Evolutionary conservation across 306 rosid genomes (phyloP).

Genomic region (Mimosa pudica): DNA sequence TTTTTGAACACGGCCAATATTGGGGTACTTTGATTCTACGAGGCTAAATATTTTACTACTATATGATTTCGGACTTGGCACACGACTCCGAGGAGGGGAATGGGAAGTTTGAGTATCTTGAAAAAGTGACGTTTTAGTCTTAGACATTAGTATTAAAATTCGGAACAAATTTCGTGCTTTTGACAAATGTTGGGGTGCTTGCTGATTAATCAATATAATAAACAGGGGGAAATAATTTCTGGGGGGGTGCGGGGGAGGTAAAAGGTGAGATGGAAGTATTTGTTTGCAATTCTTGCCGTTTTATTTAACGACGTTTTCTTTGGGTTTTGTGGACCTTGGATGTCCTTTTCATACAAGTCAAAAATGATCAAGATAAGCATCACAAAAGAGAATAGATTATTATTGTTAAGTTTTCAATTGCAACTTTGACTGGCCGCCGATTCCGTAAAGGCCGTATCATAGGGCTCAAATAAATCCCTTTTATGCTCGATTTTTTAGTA

Average conservation of each 20-base stretch:
- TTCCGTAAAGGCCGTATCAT: conserved; percentile 53
- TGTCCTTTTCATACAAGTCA: neutral
- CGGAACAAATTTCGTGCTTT: too few species aligned
- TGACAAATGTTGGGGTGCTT: neutral
- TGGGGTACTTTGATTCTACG: too few species aligned
- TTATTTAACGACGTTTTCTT: neutral
- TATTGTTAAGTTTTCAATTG: neutral
- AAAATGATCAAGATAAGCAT: neutral
- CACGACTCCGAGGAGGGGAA: too few species aligned
- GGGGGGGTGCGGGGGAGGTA: neutral
- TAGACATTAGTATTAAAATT: too few species aligned
- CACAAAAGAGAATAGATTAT: neutral
- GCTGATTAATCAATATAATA: neutral
- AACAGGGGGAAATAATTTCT: neutral
- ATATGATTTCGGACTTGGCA: too few species aligned
- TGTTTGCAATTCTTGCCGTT: too few species aligned
- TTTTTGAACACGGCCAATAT: too few species aligned
- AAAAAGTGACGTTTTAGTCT: too few species aligned
- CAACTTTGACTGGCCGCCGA: conserved; percentile 36
- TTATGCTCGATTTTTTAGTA: neutral
- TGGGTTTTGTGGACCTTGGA: neutral
- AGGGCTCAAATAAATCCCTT: neutral
- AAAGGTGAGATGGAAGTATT: neutral
- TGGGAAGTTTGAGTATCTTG: too few species aligned
- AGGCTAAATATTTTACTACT: too few species aligned